A percentile compares a stretch with the other conserved stretches of the same genome.
Conservation (phyloP, 805 yeast species). For the Candida schatavii region DNA sequence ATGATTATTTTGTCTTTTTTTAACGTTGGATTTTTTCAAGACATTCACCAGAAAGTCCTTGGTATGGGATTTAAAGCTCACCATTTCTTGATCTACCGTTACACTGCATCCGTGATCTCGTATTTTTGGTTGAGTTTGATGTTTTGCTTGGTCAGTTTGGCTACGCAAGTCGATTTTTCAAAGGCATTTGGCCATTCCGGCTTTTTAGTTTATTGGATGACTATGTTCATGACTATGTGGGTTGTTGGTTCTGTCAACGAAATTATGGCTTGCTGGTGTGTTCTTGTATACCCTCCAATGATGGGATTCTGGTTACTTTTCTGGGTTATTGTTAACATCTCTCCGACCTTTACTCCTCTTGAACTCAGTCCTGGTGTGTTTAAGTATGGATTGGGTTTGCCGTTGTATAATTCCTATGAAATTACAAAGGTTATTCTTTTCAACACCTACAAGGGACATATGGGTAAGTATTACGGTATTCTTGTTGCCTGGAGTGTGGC, state of each 20-base stretch:
- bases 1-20: slow-evolving; percentile 71
- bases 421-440: slow-evolving; percentile 58
- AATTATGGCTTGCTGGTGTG: slow-evolving; percentile 51
- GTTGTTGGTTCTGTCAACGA: slow-evolving; percentile 79
- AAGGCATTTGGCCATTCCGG: slow-evolving; percentile 64
- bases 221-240: slow-evolving; percentile 63
- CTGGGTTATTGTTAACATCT: slow-evolving; percentile 66
- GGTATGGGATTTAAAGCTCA: slow-evolving; percentile 37
- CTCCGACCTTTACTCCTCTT: slow-evolving; percentile 67
- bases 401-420: slow-evolving; percentile 64
- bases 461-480: slow-evolving; percentile 63
- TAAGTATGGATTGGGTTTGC: slow-evolving; percentile 66
- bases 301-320: slow-evolving; percentile 70
- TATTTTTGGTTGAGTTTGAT: slow-evolving; percentile 58
- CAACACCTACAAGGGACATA: slow-evolving; percentile 50
- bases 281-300: slow-evolving; percentile 57
- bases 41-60: slow-evolving; percentile 50
- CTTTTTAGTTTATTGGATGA: slow-evolving; percentile 72
- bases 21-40: slow-evolving; percentile 59
- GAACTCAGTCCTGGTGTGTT: slow-evolving; percentile 56
- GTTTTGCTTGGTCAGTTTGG: slow-evolving; percentile 59
- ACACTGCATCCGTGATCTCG: slow-evolving; percentile 47
- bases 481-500: slow-evolving; percentile 59
- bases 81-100: slow-evolving; percentile 53
- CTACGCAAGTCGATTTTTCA: slow-evolving; percentile 62